Base-by-base conservation (phyloP, 257 asterid genomes). In the Salvia hispanica region DNA sequence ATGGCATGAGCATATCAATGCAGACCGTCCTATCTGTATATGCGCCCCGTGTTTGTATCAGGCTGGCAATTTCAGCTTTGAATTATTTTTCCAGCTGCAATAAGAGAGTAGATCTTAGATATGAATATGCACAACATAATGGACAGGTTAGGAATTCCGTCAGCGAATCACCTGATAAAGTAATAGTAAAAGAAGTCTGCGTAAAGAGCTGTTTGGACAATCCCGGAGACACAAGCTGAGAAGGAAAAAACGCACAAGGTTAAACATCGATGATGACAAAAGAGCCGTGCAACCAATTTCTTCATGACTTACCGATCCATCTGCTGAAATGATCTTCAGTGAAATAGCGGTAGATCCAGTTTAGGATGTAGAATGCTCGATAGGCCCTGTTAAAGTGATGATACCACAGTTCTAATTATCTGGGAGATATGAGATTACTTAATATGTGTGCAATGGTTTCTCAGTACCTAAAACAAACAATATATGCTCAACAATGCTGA, bases 101-200 rank as follows among this genome's bases (percentile, higher is more conserved):
- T 46, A 66, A 48, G 59, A 66, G 52, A 54, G 65, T 43, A 45
- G 57, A 28, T 4, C 31, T 61, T 18, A 55, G 71, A 16, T 4
- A 45, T 5, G 45, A 61, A 45, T 15, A 18, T 33, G 7, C n/a
- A 56, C 48, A 36, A 28, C 25, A 25, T 33, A 48, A 15, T 9
- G 34, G 71, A 67, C 4, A 7, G 65, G 21, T 48, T 59, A 73
- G 14, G 64, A 60, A 55, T 50, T 74, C 11, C 7, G 25, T 56
- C 14, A n/a, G 58, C 57, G 33, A 57, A 47, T 78, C 64, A 92
- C 98, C 98, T 92, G 83, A 92, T 79, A 52, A 82, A 92, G 94
- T 92, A 92, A 67, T 87, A 89, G 82, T 92, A 92, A 88, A 89
- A 91, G 88, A 91, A 91, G 83, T 91, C 98, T 64, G 96, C 96